Percentiles rank a stretch among this genome's conserved stretches.
These are phyloP conservation scores for Albatrellus sp. DNA, from an alignment of 1,284 basidiomycete genomes.

Conservation along the genomic window DNA sequence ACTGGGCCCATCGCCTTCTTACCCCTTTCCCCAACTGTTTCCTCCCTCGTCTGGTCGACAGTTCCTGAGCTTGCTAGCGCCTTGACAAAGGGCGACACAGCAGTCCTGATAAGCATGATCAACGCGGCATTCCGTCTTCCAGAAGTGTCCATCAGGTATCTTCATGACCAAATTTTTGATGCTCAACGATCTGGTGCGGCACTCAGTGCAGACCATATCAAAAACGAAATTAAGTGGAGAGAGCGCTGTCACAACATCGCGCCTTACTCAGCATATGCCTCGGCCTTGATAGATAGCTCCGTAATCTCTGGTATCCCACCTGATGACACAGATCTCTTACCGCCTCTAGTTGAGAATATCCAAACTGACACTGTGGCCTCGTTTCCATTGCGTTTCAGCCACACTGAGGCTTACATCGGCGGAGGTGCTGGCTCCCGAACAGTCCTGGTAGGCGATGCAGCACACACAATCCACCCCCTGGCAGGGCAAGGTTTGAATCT, in stretches of 20 bases:
- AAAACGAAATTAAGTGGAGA: slow-evolving; percentile 53
- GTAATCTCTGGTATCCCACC: slow-evolving; percentile 42
- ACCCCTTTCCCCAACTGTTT: slow-evolving; percentile 66
- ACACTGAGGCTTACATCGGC: slow-evolving; percentile 82
- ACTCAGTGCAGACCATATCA: slow-evolving; percentile 33
- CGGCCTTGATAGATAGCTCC: slow-evolving; percentile 20
- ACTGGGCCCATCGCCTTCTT: slow-evolving; percentile 95
- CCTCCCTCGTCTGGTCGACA: slow-evolving; percentile 95
- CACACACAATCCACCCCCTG: slow-evolving; percentile 93
- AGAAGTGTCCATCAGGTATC: slow-evolving; percentile 57
- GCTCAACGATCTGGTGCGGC: slow-evolving; percentile 29
- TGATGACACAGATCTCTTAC: slow-evolving; percentile 49
- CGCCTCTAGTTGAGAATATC: slow-evolving; percentile 65
- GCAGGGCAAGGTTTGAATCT: slow-evolving; percentile 95
- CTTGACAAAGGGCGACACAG: slow-evolving; percentile 56
- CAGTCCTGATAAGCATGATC: slow-evolving; percentile 64
- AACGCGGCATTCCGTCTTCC: slow-evolving; percentile 90
- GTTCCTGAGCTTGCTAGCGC: slow-evolving; percentile 67
- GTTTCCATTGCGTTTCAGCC: slow-evolving; percentile 84
- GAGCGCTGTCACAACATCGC: slow-evolving; percentile 57
- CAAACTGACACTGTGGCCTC: slow-evolving; percentile 74
- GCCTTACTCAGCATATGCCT: slow-evolving; percentile 48
- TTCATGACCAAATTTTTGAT: slow-evolving; percentile 55
- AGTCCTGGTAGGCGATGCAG: slow-evolving; percentile 90
- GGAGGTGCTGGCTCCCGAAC: slow-evolving; percentile 57